phyloP scores from a whole-genome alignment of 345 rosid genomes.

The Physaria fendleri region DNA sequence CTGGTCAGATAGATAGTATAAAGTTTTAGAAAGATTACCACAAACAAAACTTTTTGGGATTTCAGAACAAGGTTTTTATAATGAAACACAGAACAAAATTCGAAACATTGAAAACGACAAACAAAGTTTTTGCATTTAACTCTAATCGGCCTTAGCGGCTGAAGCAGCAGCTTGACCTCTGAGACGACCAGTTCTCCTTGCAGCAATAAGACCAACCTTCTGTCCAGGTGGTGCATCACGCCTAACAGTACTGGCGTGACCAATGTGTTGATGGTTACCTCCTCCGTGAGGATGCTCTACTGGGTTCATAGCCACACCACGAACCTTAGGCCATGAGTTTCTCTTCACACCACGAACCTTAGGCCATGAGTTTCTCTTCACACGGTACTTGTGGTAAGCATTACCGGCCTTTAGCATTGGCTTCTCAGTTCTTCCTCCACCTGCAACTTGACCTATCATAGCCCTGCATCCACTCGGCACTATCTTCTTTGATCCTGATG shows the following conservation, averaged over 20 bases:
- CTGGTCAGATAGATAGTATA: not conserved
- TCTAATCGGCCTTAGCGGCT: slow-evolving; percentile 57
- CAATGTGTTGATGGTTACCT: slow-evolving; percentile 80
- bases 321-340: slow-evolving; percentile 83
- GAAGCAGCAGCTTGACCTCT: slow-evolving; percentile 73
- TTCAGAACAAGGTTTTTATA: slow-evolving; percentile 9
- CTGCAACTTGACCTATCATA: slow-evolving; percentile 72
- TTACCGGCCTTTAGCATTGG: slow-evolving; percentile 72
- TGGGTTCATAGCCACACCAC: slow-evolving; percentile 86
- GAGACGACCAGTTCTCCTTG: slow-evolving; percentile 71
- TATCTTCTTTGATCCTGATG: slow-evolving; percentile 71
- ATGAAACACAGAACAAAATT: slow-evolving; percentile 1
- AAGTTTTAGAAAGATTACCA: not conserved
- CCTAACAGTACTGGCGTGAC: slow-evolving; percentile 65
- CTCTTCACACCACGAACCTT: too few relatives aligned
- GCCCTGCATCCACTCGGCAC: slow-evolving; percentile 68
- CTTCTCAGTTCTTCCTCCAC: slow-evolving; percentile 81
- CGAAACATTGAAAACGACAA: not conserved
- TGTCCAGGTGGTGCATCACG: slow-evolving; percentile 74
- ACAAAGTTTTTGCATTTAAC: slow-evolving; percentile 4
- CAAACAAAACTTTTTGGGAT: not conserved
- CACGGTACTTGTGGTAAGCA: slow-evolving; percentile 65
- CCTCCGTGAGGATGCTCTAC: slow-evolving; percentile 86
- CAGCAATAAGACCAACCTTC: slow-evolving; percentile 78
- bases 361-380: slow-evolving; percentile 77